These are phyloP conservation scores for Lyophyllum semitale DNA, from an alignment of 768 basidiomycete genomes.

Conservation along the genomic window DNA sequence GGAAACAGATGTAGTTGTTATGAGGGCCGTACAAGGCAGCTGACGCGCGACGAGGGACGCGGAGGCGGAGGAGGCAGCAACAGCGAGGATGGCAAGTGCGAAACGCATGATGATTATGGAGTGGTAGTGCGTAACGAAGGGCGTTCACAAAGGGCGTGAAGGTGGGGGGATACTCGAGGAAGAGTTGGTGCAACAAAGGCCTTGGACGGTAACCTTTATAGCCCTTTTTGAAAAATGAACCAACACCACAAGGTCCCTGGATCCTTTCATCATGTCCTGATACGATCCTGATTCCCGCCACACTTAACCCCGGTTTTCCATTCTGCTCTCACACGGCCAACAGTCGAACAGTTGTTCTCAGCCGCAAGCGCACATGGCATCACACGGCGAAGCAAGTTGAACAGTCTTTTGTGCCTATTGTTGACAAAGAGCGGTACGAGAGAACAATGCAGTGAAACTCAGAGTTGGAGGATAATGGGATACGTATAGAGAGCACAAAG, in stretches of 20 bases:
- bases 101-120: slow-evolving; percentile 52
- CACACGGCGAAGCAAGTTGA: background rate
- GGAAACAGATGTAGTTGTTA: background rate
- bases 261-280: no score
- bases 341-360: background rate
- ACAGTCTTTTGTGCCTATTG: background rate
- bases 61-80: slow-evolving; percentile 42
- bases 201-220: background rate
- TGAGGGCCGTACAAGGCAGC: slow-evolving; percentile 34
- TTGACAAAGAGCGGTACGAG: background rate
- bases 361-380: background rate
- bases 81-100: slow-evolving; percentile 40
- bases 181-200: slow-evolving; percentile 6
- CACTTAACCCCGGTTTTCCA: background rate
- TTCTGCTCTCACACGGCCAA: no score
- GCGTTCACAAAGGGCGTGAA: background rate
- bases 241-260: background rate
- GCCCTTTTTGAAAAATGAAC: background rate
- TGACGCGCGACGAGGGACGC: slow-evolving; percentile 36
- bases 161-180: slow-evolving; percentile 8
- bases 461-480: slow-evolving; percentile 25
- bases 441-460: slow-evolving; percentile 1
- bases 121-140: background rate
- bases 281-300: no score
- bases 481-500: slow-evolving; percentile 31